phyloP scores from a whole-genome alignment of 164 flowering plant genomes.

The Vitis rupestris region DNA sequence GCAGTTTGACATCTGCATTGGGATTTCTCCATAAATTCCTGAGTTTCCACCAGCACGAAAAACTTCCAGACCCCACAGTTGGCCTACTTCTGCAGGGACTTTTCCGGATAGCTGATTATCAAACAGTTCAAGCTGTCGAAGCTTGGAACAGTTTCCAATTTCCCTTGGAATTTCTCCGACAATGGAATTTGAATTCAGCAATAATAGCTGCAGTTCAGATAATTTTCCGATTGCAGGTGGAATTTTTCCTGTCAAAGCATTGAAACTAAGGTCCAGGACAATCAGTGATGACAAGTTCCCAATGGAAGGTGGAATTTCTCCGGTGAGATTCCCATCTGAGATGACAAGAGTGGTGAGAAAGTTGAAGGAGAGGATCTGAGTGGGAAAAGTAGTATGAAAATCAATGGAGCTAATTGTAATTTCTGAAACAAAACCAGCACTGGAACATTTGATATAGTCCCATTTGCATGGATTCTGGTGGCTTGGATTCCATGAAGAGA shows the following conservation, averaged over 20 bases:
- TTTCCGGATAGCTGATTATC: conserved; percentile 55
- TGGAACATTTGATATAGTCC: conserved; percentile 47
- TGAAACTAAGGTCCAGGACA: conserved; percentile 54
- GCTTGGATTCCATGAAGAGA: conserved; percentile 55
- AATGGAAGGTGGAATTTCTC: conserved; percentile 44
- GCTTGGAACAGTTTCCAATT: conserved; percentile 47
- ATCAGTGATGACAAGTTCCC: conserved; percentile 36
- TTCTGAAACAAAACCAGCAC: conserved; percentile 39
- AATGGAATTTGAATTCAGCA: conserved; percentile 41
- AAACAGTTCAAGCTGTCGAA: conserved; percentile 38
- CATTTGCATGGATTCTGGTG: conserved; percentile 58
- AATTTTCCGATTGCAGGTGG: conserved; percentile 45
- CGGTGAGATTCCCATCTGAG: conserved; percentile 45
- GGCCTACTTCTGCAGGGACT: conserved; percentile 44
- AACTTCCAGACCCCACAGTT: conserved; percentile 32
- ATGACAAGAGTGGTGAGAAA: conserved; percentile 38
- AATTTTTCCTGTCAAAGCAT: conserved; percentile 40
- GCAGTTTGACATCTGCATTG: conserved; percentile 49
- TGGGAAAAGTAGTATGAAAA: conserved; percentile 42
- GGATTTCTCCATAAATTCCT: conserved; percentile 51
- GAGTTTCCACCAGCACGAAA: conserved; percentile 59
- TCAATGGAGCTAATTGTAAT: conserved; percentile 39
- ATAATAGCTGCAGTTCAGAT: conserved; percentile 26
- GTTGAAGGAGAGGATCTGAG: conserved; percentile 34
- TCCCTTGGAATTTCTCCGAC: conserved; percentile 39